Percentiles rank a stretch among this genome's conserved stretches.
Conservation (phyloP, 345 rosid species). For the Kernera saxatilis region DNA sequence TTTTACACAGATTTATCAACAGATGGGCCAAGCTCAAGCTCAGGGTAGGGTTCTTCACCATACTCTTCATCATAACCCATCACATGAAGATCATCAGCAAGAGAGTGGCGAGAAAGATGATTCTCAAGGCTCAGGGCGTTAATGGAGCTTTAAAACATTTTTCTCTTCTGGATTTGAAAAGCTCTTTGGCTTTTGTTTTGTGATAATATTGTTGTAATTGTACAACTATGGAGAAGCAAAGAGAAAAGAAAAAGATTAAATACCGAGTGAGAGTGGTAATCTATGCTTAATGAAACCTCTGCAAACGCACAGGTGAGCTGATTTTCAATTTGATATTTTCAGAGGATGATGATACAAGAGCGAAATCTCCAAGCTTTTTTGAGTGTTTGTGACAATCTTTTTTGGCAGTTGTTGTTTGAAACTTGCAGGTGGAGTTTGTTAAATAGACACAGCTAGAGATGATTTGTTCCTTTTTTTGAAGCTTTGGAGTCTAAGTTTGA, state of each 20-base stretch:
- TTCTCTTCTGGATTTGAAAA: conserved; percentile 28
- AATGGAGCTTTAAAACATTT: not conserved
- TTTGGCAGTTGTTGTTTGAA: conserved; percentile 27
- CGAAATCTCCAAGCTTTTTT: not conserved
- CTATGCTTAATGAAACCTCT: conserved; percentile 36
- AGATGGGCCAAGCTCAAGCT: conserved; percentile 58
- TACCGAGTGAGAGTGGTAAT: conserved; percentile 41
- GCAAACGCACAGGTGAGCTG: conserved; percentile 42
- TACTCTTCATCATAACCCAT: conserved; percentile 36
- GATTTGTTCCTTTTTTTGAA: conserved; percentile 37
- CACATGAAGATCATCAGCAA: conserved; percentile 45
- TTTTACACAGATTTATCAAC: conserved; percentile 83
- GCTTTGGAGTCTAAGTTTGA: conserved; percentile 31
- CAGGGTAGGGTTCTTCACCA: conserved; percentile 43
- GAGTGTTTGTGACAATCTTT: conserved; percentile 19
- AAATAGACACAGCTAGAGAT: conserved; percentile 39
- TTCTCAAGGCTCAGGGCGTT: conserved; percentile 88
- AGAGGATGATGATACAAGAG: conserved; percentile 19
- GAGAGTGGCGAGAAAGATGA: conserved; percentile 64
- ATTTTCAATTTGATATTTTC: conserved; percentile 14
- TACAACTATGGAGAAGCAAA: conserved; percentile 39
- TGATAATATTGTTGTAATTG: conserved; percentile 41
- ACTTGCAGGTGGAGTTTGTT: conserved; percentile 68
- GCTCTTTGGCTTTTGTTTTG: conserved; percentile 34
- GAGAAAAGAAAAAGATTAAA: conserved; percentile 7